Base-by-base conservation (phyloP, 2,329 filamentous ascomycete genomes). In the Rugonectria rugulosa region DNA sequence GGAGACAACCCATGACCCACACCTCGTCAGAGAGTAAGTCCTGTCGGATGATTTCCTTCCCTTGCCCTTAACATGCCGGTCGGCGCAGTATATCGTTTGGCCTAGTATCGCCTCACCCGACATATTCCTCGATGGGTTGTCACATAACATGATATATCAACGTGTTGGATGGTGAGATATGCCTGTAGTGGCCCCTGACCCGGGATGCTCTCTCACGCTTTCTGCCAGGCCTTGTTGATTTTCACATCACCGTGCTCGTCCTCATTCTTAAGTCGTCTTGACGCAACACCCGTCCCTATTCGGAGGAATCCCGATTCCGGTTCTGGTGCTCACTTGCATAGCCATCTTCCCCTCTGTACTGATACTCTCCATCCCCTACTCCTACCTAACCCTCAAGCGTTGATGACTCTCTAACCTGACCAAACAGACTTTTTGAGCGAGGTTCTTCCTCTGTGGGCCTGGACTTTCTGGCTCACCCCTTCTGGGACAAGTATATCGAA, bases 1-100 rank as follows among this genome's bases (percentile, higher is more conserved):
- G 79, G 92, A 98, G 74, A 98, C 95, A 54, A 95, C 91, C 67
- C 95, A 99, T 78, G 92, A 96, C 73, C 85, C 91, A 69, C 91
- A 96, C 73, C 84, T 96, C 76, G 96, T 97, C 80, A 89, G 95
- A 96, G 95, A 98, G 95, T 99, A 97, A 98, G 95, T 98, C 84
- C 80, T 77, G 60, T 63, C 67, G 72, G 76, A 78, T 79, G 81
- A 81, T 87, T 88, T 87, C 82, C 82, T 88, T 82, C 82, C 82
- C 82, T 86, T 82, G 81, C 86, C 83, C 83, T 79, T 84, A 81
- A 88, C 84, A 78, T 78, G 77, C 77, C 73, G 70, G 71, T 72
- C 72, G 73, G 73, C 75, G 75, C 76, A 75, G 73, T 74, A 72
- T 74, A 69, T 70, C 73, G 69, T 69, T 70, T 68, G 66, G 69